These are phyloP conservation scores for Colletotrichum endophyticum DNA, from an alignment of 2,329 filamentous ascomycete species.

Conservation along the genomic window DNA sequence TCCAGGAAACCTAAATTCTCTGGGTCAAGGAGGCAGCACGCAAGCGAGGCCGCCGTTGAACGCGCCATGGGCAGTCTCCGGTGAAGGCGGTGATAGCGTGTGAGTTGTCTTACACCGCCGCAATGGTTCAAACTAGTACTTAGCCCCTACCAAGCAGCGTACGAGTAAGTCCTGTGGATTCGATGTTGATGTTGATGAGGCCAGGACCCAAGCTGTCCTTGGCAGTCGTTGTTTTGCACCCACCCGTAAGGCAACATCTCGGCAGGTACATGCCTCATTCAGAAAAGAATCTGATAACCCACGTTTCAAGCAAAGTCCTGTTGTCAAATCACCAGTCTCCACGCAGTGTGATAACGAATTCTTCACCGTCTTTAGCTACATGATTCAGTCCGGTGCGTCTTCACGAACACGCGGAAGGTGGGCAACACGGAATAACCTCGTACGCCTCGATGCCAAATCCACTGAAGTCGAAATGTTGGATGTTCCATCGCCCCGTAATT, in stretches of 20 bases:
- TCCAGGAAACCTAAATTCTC: neutral
- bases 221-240: neutral
- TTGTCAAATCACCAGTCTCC: neutral
- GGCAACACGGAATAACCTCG: neutral
- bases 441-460: neutral
- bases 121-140: neutral
- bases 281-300: neutral
- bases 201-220: neutral
- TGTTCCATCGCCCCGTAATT: neutral
- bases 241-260: neutral
- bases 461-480: neutral
- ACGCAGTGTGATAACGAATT: neutral
- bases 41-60: neutral
- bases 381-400: neutral
- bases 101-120: neutral
- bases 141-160: neutral
- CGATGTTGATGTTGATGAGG: neutral
- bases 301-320: neutral
- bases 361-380: neutral
- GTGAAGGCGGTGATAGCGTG: neutral
- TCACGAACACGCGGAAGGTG: neutral
- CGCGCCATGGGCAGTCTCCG: neutral
- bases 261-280: neutral
- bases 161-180: neutral
- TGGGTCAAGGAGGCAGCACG: neutral